phyloP scores from a whole-genome alignment of 1,284 basidiomycete genomes.

The Rhodotorula sp. region DNA sequence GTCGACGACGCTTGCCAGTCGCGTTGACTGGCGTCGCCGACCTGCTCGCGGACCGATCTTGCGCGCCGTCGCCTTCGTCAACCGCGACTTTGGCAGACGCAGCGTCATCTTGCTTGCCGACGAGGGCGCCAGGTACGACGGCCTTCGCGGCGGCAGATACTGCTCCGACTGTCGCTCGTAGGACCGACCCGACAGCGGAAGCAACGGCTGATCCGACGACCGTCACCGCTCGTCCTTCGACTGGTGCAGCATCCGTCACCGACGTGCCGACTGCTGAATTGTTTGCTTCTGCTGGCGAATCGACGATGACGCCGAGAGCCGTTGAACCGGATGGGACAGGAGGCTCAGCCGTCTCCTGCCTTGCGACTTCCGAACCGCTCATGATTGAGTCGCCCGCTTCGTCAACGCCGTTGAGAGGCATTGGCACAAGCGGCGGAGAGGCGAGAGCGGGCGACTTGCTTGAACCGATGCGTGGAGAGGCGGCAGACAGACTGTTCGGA shows the following conservation, averaged over 20 bases:
- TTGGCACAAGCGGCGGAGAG: conserved; percentile 15
- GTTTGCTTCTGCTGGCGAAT: background rate
- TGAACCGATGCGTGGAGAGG: background rate
- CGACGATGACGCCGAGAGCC: conserved; percentile 8
- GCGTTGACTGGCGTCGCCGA: no score
- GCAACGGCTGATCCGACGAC: background rate
- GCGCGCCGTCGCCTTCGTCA: background rate
- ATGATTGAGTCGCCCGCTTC: background rate
- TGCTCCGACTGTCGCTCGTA: background rate
- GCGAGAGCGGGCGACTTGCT: background rate
- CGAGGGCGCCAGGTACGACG: background rate
- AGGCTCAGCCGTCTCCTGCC: background rate
- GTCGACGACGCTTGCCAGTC: no score
- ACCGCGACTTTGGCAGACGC: background rate
- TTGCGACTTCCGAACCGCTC: background rate
- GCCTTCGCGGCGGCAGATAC: conserved; percentile 2
- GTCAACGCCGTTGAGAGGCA: background rate
- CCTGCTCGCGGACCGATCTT: no score
- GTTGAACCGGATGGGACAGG: background rate
- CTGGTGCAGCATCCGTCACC: no score
- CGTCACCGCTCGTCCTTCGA: no score
- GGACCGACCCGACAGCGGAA: background rate
- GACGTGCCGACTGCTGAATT: no score
- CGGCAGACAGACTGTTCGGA: background rate
- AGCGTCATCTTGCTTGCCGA: background rate